Evolutionary conservation across 2,329 filamentous ascomycete genomes (phyloP).

Genomic region (Myriosclerotinia scirpicola): DNA sequence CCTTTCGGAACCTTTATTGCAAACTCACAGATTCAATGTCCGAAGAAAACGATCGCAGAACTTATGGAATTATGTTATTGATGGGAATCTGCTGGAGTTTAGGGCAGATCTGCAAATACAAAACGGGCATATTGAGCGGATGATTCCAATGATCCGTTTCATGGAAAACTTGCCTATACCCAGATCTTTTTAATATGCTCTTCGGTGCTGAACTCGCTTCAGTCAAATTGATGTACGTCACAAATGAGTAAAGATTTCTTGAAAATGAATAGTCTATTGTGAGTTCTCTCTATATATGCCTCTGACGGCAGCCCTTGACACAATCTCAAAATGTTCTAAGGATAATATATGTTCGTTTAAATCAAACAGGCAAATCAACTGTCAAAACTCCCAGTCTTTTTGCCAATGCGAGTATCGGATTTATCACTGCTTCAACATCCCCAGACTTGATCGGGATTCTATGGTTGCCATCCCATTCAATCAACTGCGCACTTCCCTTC

Average conservation of each 20-base stretch:
- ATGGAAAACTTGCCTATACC: not conserved
- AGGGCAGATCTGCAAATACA: not conserved
- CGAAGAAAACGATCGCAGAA: not conserved
- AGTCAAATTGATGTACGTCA: not conserved
- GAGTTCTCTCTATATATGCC: not conserved
- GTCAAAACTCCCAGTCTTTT: conserved; percentile 13
- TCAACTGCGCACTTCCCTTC: conserved; percentile 51
- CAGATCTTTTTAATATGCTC: not conserved
- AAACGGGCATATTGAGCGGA: conserved; percentile 4
- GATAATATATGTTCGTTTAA: not conserved
- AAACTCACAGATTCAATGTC: not conserved
- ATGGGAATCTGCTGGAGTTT: not conserved
- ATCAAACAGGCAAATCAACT: conserved; percentile 12
- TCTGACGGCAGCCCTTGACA: not conserved
- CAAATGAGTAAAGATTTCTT: not conserved
- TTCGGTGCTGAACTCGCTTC: not conserved
- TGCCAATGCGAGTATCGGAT: conserved; percentile 44
- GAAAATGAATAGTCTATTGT: conserved; percentile 1
- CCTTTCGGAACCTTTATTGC: not conserved
- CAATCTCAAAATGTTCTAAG: not conserved
- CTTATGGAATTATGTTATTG: not conserved
- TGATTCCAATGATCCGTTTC: not conserved
- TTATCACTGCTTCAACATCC: conserved; percentile 61
- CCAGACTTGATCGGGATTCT: conserved; percentile 65
- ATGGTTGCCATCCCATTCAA: conserved; percentile 75